Evolutionary conservation across 768 basidiomycete genomes (phyloP), one percentile per base, ranked within the genome.

Genomic region (Suillus cothurnatus): DNA sequence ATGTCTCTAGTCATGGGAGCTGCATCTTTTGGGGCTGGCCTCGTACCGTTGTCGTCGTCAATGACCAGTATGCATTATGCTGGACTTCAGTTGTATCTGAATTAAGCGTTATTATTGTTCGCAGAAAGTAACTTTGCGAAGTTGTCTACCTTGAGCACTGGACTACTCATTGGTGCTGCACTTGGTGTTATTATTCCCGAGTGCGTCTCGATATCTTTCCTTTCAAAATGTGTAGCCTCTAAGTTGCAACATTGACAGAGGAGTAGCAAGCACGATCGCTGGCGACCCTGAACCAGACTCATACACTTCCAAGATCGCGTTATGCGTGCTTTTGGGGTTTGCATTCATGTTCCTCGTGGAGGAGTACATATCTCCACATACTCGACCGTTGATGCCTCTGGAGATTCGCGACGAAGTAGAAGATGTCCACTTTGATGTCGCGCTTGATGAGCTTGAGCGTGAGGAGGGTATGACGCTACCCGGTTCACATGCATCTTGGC

Each of bases 151-250:
- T 73, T 94, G 19, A 91, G 93, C 14, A 91, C 91, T 9, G 96
- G 96, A 14, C 79, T 98, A 14, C 82, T 99, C 21, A 84, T 97
- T 17, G 96, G 96, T 4, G 91, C 96, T 3, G 94, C 94, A 0
- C 78, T 98, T 67, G 93, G 93, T 15, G 88, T 99, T 31, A 94
- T 98, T 68, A 89, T 98, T 61, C 96, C 97, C 43, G 96, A 97
- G 92, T 95, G 77, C 75, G 91, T 88, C 63, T 60, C 14, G 14
- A 15, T 39, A 19, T 36, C 43, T 52, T 43, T 17, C 52, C 23
- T 15, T 61, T 9, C 34, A 55, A 21, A 26, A 36, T 6, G 36
- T 60, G 15, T 28, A 41, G 59, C 39, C 65, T 63, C 52, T 50
- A 36, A 53, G 14, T 49, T 26, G 14, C 26, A 26, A 19, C 47